Conservation (phyloP, 768 basidiomycete species). For the Trametes elegans region DNA sequence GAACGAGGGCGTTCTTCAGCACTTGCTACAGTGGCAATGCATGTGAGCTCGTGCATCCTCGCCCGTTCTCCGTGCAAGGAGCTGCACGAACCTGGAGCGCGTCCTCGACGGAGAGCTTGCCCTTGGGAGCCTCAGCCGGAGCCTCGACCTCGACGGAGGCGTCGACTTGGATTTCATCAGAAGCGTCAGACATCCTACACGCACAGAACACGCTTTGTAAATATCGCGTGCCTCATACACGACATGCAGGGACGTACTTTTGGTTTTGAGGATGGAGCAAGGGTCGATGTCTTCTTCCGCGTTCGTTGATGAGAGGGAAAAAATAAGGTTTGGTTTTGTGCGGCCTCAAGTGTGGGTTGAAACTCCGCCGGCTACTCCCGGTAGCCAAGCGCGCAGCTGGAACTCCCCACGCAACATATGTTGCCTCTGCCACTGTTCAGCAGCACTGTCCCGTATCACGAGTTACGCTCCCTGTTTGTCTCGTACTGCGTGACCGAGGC, state of each 20-base stretch:
- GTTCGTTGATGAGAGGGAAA: slow-evolving; percentile 85
- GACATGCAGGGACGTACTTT: slow-evolving; percentile 23
- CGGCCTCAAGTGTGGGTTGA: slow-evolving; percentile 38
- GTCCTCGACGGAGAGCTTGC: slow-evolving; percentile 94
- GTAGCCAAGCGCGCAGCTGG: no score
- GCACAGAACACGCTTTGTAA: neutral
- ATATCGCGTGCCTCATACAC: neutral
- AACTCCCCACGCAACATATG: no score
- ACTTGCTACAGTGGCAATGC: slow-evolving; percentile 66
- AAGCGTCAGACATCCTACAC: slow-evolving; percentile 92
- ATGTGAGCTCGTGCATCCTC: no score
- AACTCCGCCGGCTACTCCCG: slow-evolving; percentile 56
- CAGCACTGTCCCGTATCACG: no score
- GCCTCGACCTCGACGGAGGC: slow-evolving; percentile 72
- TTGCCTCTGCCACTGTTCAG: no score
- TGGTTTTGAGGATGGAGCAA: slow-evolving; percentile 19
- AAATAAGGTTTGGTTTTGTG: slow-evolving; percentile 46
- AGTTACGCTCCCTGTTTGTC: no score
- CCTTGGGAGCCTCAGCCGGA: slow-evolving; percentile 86
- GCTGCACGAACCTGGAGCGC: slow-evolving; percentile 69
- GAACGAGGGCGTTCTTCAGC: slow-evolving; percentile 96
- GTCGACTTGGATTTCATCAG: slow-evolving; percentile 88
- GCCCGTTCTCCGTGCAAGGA: neutral
- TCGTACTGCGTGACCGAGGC: no score
- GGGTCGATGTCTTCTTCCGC: slow-evolving; percentile 86